Evolutionary conservation across 2,329 filamentous ascomycete species (phyloP).

Genomic region (Orbilia oligospora): DNA sequence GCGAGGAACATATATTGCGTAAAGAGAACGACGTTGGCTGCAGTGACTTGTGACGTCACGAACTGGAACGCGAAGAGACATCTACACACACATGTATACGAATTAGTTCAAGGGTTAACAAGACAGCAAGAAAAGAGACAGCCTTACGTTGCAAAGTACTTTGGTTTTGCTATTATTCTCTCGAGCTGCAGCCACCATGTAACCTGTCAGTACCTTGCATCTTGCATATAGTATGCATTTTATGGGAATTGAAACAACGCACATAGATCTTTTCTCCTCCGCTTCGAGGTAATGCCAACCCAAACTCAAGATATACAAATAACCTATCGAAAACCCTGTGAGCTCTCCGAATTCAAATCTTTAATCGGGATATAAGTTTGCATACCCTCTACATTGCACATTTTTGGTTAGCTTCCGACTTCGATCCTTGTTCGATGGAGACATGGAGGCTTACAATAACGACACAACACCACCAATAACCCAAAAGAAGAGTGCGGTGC

Average conservation of each 20-base stretch:
- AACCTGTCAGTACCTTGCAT: constrained; percentile 28
- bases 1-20: constrained; percentile 59
- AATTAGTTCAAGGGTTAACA: constrained; percentile 1
- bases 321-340: constrained; percentile 67
- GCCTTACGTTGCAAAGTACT: constrained; percentile 71
- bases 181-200: constrained; percentile 71
- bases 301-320: constrained; percentile 76
- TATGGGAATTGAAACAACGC: constrained; percentile 49
- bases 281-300: constrained; percentile 74
- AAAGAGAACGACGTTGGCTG: constrained; percentile 55
- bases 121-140: background rate
- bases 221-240: constrained; percentile 10
- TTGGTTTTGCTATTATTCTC: constrained; percentile 73
- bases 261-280: constrained; percentile 75
- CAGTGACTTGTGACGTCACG: constrained; percentile 54
- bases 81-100: constrained; percentile 20
- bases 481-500: constrained; percentile 73
- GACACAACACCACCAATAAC: constrained; percentile 64
- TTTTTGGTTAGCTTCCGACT: constrained; percentile 20
- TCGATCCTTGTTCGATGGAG: background rate
- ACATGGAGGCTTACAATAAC: constrained; percentile 44
- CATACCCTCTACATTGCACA: constrained; percentile 45
- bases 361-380: background rate
- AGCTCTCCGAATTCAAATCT: constrained; percentile 18
- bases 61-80: constrained; percentile 58